phyloP scores from a whole-genome alignment of 2,329 filamentous ascomycete species.

The Penicillium palitans region DNA sequence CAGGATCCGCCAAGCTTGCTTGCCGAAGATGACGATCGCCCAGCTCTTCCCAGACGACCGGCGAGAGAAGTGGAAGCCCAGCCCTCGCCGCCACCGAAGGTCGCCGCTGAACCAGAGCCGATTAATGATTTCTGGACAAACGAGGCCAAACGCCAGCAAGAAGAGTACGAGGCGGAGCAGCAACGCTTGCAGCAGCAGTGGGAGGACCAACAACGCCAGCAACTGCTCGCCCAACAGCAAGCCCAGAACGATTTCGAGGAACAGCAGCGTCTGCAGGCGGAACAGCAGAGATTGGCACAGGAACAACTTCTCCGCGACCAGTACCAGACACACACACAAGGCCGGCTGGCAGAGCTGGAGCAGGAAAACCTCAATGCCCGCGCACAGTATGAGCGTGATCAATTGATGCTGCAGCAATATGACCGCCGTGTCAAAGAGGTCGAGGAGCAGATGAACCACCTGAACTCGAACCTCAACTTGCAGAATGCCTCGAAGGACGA shows the following conservation, averaged over 20 bases:
- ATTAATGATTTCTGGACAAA: conserved; percentile 98
- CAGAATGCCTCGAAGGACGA: conserved; percentile 90
- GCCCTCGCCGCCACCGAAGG: conserved; percentile 67
- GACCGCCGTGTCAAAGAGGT: conserved; percentile 91
- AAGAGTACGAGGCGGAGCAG: conserved; percentile 94
- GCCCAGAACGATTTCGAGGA: conserved; percentile 96
- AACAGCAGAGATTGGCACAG: conserved; percentile 87
- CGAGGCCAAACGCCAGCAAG: conserved; percentile 85
- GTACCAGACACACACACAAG: conserved; percentile 89
- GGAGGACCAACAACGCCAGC: conserved; percentile 74
- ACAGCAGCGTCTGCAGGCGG: conserved; percentile 80
- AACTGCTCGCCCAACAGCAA: conserved; percentile 79
- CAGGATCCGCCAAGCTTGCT: conserved; percentile 90
- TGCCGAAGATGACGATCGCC: conserved; percentile 78
- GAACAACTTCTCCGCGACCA: conserved; percentile 88
- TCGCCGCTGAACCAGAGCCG: conserved; percentile 78
- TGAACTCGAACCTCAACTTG: conserved; percentile 79
- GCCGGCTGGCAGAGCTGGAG: conserved; percentile 91
- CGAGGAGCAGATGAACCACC: conserved; percentile 79
- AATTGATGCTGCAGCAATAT: conserved; percentile 95
- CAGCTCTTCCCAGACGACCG: conserved; percentile 77
- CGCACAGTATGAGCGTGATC: conserved; percentile 94
- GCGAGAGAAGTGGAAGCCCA: conserved; percentile 66
- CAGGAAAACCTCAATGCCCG: conserved; percentile 91
- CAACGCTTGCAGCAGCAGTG: conserved; percentile 82